Evolutionary conservation across 306 rosid species (phyloP).

Genomic region (Rosa multiflora): DNA sequence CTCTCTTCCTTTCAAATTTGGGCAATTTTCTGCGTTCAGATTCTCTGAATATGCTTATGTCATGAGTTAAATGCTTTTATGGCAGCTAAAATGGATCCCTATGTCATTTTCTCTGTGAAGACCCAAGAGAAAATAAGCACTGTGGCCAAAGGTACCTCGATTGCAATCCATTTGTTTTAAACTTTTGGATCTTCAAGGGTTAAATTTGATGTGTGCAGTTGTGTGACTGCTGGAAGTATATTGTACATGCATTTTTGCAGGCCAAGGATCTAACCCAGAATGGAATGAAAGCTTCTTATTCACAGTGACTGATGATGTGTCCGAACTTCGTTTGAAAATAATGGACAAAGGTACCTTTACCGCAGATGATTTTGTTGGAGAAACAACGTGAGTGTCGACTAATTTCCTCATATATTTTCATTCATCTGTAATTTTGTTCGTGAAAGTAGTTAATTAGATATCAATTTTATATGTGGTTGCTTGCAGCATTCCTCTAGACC

Average conservation of each 20-base stretch:
- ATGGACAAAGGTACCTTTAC: constrained; percentile 57
- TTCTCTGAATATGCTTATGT: background rate
- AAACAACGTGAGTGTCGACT: background rate
- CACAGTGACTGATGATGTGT: constrained; percentile 51
- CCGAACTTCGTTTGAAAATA: constrained; percentile 63
- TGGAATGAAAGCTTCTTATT: constrained; percentile 79
- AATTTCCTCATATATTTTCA: background rate
- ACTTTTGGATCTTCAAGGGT: background rate
- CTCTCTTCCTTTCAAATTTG: background rate
- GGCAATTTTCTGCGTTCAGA: background rate
- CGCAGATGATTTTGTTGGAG: constrained; percentile 62
- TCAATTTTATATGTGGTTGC: background rate
- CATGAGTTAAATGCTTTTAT: background rate
- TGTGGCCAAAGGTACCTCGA: constrained; percentile 51
- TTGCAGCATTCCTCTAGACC: constrained; percentile 55
- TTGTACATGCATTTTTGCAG: constrained; percentile 31
- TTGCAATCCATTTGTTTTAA: background rate
- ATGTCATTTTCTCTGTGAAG: constrained; percentile 61
- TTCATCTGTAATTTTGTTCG: background rate
- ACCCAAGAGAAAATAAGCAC: constrained; percentile 76
- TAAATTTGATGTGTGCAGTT: background rate
- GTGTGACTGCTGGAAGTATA: background rate
- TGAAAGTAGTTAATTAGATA: background rate
- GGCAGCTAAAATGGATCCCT: constrained; percentile 73
- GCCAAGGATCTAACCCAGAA: constrained; percentile 61